Evolutionary conservation across 179 eudicot genomes (phyloP).

Genomic region (Sideroxylon spinosum): DNA sequence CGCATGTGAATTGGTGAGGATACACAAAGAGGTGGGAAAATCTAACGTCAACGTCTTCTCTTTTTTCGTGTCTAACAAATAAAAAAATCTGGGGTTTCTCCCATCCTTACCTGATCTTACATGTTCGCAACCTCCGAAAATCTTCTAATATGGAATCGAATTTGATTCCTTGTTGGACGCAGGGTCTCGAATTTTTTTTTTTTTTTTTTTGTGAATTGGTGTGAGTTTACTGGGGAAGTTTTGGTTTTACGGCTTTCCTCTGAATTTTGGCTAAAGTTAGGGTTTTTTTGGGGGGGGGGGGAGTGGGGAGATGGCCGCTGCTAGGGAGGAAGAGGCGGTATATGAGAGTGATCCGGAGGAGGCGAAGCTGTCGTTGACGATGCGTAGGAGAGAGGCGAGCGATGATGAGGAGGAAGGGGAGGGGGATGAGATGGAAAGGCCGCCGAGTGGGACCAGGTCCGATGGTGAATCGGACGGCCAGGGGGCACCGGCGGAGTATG

Average conservation of each 20-base stretch:
- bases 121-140: too few species aligned
- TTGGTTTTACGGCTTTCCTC: background rate
- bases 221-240: background rate
- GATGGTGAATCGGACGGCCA: conserved; percentile 75
- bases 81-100: too few species aligned
- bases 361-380: conserved; percentile 55
- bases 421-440: conserved; percentile 21
- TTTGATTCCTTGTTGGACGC: background rate
- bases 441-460: conserved; percentile 24
- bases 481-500: conserved; percentile 69
- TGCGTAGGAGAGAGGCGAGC: conserved; percentile 75
- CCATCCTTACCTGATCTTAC: too few species aligned
- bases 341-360: conserved; percentile 98
- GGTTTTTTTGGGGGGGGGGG: background rate
- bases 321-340: conserved; percentile 48
- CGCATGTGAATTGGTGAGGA: too few species aligned
- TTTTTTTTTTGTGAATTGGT: background rate
- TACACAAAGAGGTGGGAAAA: too few species aligned
- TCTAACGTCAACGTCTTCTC: too few species aligned
- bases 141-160: background rate
- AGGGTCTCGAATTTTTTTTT: conserved; percentile 11
- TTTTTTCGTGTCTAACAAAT: too few species aligned
- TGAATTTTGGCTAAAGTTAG: background rate
- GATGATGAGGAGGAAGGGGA: conserved; percentile 54
- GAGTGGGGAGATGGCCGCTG: conserved; percentile 31